Evolutionary conservation across 2,329 filamentous ascomycete genomes (phyloP).

Genomic region (Beauveria brongniartii): DNA sequence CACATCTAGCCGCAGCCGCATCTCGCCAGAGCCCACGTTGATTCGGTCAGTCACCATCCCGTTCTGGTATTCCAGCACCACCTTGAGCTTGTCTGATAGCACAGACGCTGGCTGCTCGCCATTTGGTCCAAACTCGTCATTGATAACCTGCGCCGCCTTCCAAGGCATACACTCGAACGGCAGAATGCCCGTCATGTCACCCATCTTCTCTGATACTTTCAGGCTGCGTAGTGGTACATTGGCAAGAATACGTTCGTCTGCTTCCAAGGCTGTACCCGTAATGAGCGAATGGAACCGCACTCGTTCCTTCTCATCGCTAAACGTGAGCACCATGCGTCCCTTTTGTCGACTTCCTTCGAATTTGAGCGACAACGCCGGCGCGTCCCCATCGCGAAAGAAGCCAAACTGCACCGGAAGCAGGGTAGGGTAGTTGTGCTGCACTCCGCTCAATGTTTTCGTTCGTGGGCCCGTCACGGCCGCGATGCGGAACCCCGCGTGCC

Average conservation of each 20-base stretch:
- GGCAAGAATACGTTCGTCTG: conserved; percentile 61
- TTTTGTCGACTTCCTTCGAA: conserved; percentile 58
- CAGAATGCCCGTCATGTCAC: conserved; percentile 40
- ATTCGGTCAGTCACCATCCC: conserved; percentile 77
- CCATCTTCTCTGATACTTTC: conserved; percentile 48
- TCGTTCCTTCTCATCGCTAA: conserved; percentile 64
- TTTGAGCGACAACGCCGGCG: conserved; percentile 62
- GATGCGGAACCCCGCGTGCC: conserved; percentile 74
- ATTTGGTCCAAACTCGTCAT: conserved; percentile 57
- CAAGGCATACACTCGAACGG: conserved; percentile 49
- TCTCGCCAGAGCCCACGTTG: conserved; percentile 69
- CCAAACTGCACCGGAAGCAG: conserved; percentile 67
- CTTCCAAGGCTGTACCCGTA: conserved; percentile 60
- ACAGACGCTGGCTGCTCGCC: conserved; percentile 56
- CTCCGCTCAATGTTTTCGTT: conserved; percentile 68
- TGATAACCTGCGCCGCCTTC: conserved; percentile 64
- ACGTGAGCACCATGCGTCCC: conserved; percentile 69
- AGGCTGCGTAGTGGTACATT: conserved; percentile 61
- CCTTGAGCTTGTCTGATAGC: conserved; percentile 65
- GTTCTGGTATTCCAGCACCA: conserved; percentile 67
- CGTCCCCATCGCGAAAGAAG: conserved; percentile 62
- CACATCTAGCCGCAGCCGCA: conserved; percentile 59
- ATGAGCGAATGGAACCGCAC: conserved; percentile 64
- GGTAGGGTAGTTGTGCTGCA: conserved; percentile 61
- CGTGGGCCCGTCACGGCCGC: conserved; percentile 69